A percentile compares a stretch with the other conserved stretches of the same genome.
phyloP scores from a whole-genome alignment of 306 rosid species.

The Cajanus cajan region DNA sequence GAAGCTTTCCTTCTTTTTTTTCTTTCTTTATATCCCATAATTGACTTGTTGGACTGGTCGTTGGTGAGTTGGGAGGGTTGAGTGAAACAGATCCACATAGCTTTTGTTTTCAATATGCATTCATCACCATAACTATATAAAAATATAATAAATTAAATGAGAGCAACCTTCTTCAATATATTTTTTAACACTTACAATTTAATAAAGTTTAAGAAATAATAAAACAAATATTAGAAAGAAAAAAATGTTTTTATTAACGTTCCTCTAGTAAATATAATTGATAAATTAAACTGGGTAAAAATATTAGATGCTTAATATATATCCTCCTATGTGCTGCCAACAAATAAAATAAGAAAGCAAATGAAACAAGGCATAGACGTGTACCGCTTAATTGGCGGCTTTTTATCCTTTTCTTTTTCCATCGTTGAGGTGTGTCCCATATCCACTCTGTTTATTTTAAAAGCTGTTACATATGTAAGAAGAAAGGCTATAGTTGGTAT shows the following conservation, averaged over 20 bases:
- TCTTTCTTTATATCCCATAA: not conserved
- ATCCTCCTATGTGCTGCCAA: not conserved
- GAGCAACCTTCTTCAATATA: too few relatives aligned
- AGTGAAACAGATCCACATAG: not conserved
- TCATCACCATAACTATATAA: not conserved
- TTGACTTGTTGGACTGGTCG: not conserved
- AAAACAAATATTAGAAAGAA: too few relatives aligned
- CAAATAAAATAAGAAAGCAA: not conserved
- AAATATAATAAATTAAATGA: too few relatives aligned
- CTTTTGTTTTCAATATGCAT: slow-evolving; percentile 2
- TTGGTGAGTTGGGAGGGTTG: not conserved
- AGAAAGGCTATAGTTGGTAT: slow-evolving; percentile 41
- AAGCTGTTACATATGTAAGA: slow-evolving; percentile 7
- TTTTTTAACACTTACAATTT: too few relatives aligned
- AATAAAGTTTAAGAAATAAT: too few relatives aligned
- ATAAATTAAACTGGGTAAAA: not conserved
- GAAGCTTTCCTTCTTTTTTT: not conserved
- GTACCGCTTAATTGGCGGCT: slow-evolving; percentile 22
- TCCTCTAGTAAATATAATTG: not conserved
- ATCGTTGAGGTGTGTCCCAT: slow-evolving; percentile 23
- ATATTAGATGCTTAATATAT: not conserved
- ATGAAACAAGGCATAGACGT: slow-evolving; percentile 15
- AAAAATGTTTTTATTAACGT: too few relatives aligned
- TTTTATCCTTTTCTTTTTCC: slow-evolving; percentile 18
- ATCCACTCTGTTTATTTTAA: slow-evolving; percentile 12